A percentile compares a stretch with the other conserved stretches of the same genome.
Evolutionary conservation across 306 rosid genomes (phyloP).

Genomic region (Sechiopsis laciniata): DNA sequence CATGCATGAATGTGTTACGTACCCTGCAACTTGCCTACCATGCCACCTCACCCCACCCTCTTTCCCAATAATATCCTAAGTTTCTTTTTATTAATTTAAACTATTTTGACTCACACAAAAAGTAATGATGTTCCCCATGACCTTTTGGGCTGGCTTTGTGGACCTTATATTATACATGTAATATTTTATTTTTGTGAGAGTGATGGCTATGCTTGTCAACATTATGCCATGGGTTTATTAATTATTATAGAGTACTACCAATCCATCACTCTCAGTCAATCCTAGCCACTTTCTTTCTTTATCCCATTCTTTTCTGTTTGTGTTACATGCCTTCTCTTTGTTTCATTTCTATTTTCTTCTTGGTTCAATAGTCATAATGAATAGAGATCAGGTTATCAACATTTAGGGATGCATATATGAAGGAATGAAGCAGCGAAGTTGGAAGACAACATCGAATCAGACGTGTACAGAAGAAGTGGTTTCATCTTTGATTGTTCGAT

Average conservation of each 20-base stretch:
- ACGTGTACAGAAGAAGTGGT: no score
- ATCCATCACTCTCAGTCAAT: constrained; percentile 20
- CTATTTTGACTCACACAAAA: not conserved
- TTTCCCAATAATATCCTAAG: not conserved
- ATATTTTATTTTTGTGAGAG: not conserved
- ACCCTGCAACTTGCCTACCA: not conserved
- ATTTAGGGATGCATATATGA: no score
- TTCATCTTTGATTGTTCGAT: no score
- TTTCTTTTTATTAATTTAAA: not conserved
- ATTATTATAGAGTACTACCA: not conserved
- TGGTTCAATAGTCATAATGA: no score
- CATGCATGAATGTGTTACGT: constrained; percentile 22
- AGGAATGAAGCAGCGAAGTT: no score
- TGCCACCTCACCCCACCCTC: not conserved
- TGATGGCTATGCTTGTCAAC: constrained; percentile 16
- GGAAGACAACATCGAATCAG: no score
- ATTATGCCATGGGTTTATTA: constrained; percentile 17
- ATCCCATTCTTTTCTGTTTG: not conserved
- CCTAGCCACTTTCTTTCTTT: not conserved
- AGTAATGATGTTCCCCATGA: not conserved
- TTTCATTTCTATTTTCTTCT: no score
- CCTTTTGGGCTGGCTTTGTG: no score
- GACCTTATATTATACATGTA: not conserved
- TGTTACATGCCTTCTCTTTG: not conserved
- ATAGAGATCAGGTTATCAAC: no score